phyloP scores from a whole-genome alignment of 495 filamentous ascomycete species.

The Penicillium dipodomyicola region DNA sequence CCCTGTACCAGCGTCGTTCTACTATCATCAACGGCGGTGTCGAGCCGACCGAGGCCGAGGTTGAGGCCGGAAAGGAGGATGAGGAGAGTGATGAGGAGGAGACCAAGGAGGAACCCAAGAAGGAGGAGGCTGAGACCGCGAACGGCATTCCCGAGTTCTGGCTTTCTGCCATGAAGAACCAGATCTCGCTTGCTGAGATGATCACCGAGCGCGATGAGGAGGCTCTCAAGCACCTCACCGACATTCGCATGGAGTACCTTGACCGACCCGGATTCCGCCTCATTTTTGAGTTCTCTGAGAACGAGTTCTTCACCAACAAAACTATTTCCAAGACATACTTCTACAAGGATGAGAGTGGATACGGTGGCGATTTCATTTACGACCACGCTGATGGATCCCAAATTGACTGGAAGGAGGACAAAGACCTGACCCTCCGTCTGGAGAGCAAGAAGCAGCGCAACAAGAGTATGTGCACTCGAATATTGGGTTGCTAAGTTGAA shows the following conservation, averaged over 20 bases:
- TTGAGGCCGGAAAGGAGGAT: constrained; percentile 81
- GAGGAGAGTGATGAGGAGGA: constrained; percentile 60
- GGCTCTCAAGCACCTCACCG: constrained; percentile 83
- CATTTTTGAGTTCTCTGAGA: constrained; percentile 94
- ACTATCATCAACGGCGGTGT: constrained; percentile 84
- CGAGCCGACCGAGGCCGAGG: constrained; percentile 83
- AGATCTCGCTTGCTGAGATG: constrained; percentile 92
- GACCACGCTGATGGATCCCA: constrained; percentile 97
- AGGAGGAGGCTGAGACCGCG: constrained; percentile 47
- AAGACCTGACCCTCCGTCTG: constrained; percentile 88
- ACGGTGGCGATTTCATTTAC: constrained; percentile 98
- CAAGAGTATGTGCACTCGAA: constrained; percentile 71
- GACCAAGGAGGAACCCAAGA: constrained; percentile 48
- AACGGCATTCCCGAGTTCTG: constrained; percentile 97
- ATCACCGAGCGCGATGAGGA: constrained; percentile 96
- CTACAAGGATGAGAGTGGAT: constrained; percentile 98
- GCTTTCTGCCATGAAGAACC: constrained; percentile 99
- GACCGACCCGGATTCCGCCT: constrained; percentile 96
- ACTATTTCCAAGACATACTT: constrained; percentile 96
- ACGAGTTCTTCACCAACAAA: constrained; percentile 96
- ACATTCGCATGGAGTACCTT: constrained; percentile 98
- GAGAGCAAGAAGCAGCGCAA: constrained; percentile 99
- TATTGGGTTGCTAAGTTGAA: not conserved
- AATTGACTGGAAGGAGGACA: constrained; percentile 92
- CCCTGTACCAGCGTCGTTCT: constrained; percentile 92